These are phyloP conservation scores for Davidsoniella neocaledoniae DNA, from an alignment of 2,329 filamentous ascomycete genomes.

Conservation along the genomic window DNA sequence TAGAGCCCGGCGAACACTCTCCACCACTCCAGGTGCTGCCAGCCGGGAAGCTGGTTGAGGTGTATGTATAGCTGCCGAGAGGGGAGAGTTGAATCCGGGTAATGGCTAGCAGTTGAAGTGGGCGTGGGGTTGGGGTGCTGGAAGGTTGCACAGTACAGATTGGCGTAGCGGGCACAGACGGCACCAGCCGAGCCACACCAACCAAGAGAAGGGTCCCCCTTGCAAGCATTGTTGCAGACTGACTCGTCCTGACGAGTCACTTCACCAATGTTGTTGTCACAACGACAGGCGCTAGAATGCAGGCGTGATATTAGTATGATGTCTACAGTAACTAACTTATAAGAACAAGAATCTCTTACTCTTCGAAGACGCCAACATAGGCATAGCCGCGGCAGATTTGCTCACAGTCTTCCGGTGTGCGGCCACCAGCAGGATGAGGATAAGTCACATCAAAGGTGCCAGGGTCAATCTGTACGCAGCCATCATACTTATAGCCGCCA, in stretches of 20 bases:
- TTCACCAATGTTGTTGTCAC: slow-evolving; percentile 10
- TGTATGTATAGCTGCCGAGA: slow-evolving; percentile 7
- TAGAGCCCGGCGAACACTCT: background rate
- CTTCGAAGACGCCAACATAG: slow-evolving; percentile 12
- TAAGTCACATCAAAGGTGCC: background rate
- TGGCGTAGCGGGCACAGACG: slow-evolving; percentile 9
- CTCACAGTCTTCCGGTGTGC: slow-evolving; percentile 13
- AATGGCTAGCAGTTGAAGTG: background rate
- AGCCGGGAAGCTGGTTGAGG: background rate
- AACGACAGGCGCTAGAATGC: slow-evolving; percentile 9
- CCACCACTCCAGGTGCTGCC: background rate
- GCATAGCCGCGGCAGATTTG: slow-evolving; percentile 10
- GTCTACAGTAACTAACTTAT: too few relatives aligned
- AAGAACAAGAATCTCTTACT: slow-evolving; percentile 5
- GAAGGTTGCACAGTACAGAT: slow-evolving; percentile 9
- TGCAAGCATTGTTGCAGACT: slow-evolving; percentile 13
- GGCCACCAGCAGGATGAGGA: slow-evolving; percentile 9
- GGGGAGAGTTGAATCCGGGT: background rate
- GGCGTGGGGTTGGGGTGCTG: background rate
- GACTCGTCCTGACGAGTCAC: slow-evolving; percentile 10
- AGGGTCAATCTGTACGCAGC: slow-evolving; percentile 10
- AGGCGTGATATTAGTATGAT: background rate
- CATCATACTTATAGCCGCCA: slow-evolving; percentile 10
- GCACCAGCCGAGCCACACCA: slow-evolving; percentile 10
- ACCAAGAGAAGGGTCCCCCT: slow-evolving; percentile 7